Evolutionary conservation across 208 protist genomes (phyloP).

Genomic region (Crithidia expoeki): DNA sequence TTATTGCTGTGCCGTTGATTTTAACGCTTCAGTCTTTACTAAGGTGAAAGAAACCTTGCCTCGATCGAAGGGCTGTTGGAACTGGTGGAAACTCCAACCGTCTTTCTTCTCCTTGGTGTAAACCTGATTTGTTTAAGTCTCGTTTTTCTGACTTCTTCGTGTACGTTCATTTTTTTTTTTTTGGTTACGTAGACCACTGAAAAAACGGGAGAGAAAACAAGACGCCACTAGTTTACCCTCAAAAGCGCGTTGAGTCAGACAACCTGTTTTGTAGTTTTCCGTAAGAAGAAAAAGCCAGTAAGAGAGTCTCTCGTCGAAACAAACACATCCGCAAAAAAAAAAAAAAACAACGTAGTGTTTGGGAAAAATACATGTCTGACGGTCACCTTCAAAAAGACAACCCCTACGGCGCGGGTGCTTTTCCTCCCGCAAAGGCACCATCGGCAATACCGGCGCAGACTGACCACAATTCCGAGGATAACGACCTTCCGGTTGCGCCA

Average conservation of each 20-base stretch:
- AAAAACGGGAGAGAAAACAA: no score
- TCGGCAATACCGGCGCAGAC: background rate
- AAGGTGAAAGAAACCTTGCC: no score
- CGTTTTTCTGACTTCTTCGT: background rate
- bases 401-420: background rate
- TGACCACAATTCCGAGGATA: background rate
- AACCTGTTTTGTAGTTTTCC: background rate
- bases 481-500: background rate
- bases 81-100: no score
- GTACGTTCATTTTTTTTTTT: background rate
- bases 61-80: no score
- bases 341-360: slow-evolving; percentile 18
- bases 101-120: slow-evolving; percentile 4
- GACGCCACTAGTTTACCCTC: no score
- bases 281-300: background rate
- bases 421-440: slow-evolving; percentile 5
- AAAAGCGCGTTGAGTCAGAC: background rate
- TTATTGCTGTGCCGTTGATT: no score
- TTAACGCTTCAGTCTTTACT: background rate
- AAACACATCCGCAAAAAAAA: slow-evolving; percentile 16
- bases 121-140: background rate
- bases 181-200: background rate
- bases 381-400: slow-evolving; percentile 10
- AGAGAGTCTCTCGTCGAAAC: no score
- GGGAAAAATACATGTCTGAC: slow-evolving; percentile 5